Evolutionary conservation across 2,329 filamentous ascomycete species (phyloP).

Genomic region (Beauveria medogensis): DNA sequence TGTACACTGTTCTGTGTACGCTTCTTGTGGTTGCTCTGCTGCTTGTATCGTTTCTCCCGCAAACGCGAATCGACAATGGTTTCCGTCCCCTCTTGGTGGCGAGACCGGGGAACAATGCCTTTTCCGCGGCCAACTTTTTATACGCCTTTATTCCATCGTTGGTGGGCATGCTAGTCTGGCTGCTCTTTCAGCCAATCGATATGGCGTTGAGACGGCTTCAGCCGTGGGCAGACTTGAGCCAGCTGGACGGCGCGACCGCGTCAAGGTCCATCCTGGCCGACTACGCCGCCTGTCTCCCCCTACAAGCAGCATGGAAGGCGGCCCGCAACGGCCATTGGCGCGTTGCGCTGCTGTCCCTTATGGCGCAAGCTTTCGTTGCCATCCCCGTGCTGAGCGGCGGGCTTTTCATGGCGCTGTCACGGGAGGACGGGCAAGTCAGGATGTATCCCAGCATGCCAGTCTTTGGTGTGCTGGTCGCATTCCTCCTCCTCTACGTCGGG

Average conservation of each 20-base stretch:
- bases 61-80: slow-evolving; percentile 56
- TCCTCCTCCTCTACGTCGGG: slow-evolving; percentile 63
- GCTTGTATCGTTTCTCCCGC: slow-evolving; percentile 68
- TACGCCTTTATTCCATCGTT: slow-evolving; percentile 69
- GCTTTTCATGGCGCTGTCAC: slow-evolving; percentile 65
- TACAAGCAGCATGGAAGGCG: slow-evolving; percentile 52
- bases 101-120: slow-evolving; percentile 53
- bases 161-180: slow-evolving; percentile 58
- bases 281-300: slow-evolving; percentile 58
- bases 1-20: slow-evolving; percentile 53
- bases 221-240: slow-evolving; percentile 58
- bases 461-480: slow-evolving; percentile 63
- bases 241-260: slow-evolving; percentile 51
- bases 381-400: slow-evolving; percentile 63
- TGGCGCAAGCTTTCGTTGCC: slow-evolving; percentile 50
- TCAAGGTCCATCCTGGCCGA: slow-evolving; percentile 59
- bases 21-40: slow-evolving; percentile 63
- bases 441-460: slow-evolving; percentile 69
- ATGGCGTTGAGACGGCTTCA: slow-evolving; percentile 56
- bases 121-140: slow-evolving; percentile 81
- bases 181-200: slow-evolving; percentile 60
- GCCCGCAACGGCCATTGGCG: slow-evolving; percentile 55
- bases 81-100: slow-evolving; percentile 63
- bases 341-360: slow-evolving; percentile 52
- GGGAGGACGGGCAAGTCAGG: slow-evolving; percentile 39